Evolutionary conservation across 352 stramenopile genomes (phyloP).

Genomic region (Pilasporangium apinafurcum): DNA sequence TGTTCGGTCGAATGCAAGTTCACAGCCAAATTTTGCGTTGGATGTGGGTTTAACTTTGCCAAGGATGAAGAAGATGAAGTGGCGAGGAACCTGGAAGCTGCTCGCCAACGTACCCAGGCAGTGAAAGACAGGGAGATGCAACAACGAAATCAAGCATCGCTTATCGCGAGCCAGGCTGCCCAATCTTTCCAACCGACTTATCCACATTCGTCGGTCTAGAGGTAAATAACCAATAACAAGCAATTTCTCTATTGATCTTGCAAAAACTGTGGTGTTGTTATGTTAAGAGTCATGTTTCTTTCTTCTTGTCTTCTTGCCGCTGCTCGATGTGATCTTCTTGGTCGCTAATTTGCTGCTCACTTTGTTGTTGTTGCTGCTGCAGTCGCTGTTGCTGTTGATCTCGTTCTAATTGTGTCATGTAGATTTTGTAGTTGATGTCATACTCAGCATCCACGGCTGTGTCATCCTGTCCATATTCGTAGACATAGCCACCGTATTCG

Average conservation of each 20-base stretch:
- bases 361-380: constrained; percentile 1
- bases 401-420: constrained; percentile 40
- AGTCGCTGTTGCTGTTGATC: constrained; percentile 11
- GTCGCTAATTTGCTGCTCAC: constrained; percentile 9
- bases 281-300: not conserved
- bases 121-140: constrained; percentile 45
- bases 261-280: not conserved
- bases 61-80: constrained; percentile 75
- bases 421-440: constrained; percentile 71
- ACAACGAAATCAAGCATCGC: constrained; percentile 59
- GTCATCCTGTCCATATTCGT: constrained; percentile 13
- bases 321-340: constrained; percentile 3
- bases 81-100: constrained; percentile 60
- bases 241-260: not conserved
- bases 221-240: not conserved
- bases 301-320: constrained; percentile 1
- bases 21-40: constrained; percentile 75
- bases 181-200: constrained; percentile 21
- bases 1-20: constrained; percentile 73
- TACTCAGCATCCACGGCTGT: constrained; percentile 43
- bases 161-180: constrained; percentile 59
- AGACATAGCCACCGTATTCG: constrained; percentile 5
- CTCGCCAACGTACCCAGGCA: constrained; percentile 39
- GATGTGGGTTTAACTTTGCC: constrained; percentile 76
- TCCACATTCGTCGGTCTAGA: constrained; percentile 7